A percentile compares a stretch with the other conserved stretches of the same genome.
Conservation (phyloP, 805 yeast genomes). For the Metschnikowia cerradonensis region DNA sequence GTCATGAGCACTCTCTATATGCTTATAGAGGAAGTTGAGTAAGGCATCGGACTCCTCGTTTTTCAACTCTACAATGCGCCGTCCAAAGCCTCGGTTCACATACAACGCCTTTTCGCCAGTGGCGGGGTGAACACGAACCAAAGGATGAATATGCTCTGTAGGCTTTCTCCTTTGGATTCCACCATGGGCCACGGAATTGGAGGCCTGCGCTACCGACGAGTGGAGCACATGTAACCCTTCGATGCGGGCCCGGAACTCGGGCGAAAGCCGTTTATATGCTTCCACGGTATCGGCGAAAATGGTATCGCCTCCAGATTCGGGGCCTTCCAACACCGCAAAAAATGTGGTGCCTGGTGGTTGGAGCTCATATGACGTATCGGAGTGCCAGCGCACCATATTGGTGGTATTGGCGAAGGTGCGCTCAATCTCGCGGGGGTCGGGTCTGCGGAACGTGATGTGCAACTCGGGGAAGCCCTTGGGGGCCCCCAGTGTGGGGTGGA, state of each 20-base stretch:
- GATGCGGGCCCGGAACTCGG: constrained; percentile 30
- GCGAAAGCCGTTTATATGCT: constrained; percentile 34
- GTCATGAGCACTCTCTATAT: constrained; percentile 32
- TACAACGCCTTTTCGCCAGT: constrained; percentile 29
- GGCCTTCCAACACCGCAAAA: constrained; percentile 34
- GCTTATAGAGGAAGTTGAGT: constrained; percentile 29
- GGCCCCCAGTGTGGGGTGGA: constrained; percentile 44
- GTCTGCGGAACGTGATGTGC: constrained; percentile 33
- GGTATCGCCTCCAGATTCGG: constrained; percentile 38
- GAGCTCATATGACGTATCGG: constrained; percentile 34
- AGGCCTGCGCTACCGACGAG: constrained; percentile 31
- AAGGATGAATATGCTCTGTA: constrained; percentile 33
- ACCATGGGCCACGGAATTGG: constrained; percentile 25
- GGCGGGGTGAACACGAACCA: constrained; percentile 34
- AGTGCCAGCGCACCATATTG: constrained; percentile 34
- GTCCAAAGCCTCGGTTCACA: constrained; percentile 33
- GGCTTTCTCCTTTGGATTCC: constrained; percentile 33
- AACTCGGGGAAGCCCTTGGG: constrained; percentile 31
- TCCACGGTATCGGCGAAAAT: constrained; percentile 36
- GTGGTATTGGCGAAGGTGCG: constrained; percentile 26
- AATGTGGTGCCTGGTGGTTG: constrained; percentile 35
- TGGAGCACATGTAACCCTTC: constrained; percentile 33
- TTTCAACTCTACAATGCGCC: constrained; percentile 33
- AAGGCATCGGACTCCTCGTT: constrained; percentile 31
- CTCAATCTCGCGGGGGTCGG: constrained; percentile 26